Base-by-base conservation (phyloP, 2,329 filamentous ascomycete genomes). In the Myriosclerotinia curreyana region DNA sequence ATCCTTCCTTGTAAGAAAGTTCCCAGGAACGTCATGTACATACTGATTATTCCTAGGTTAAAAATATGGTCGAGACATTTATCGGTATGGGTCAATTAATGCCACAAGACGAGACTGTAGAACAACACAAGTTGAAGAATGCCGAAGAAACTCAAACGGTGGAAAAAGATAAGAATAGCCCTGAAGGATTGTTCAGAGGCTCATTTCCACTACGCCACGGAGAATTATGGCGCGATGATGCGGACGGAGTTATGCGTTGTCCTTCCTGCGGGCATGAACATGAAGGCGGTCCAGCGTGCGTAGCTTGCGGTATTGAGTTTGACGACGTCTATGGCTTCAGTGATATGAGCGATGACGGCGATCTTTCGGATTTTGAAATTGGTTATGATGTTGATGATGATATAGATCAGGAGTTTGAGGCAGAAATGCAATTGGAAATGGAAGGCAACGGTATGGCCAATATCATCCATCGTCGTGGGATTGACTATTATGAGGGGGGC, bases 61-160 rank as follows among this genome's bases (percentile, higher is more conserved):
- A 86, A 64, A 83, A 88, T 65, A 81, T 90, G 74, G 85, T 86
- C 31, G 80, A 84, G 65, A 78, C 87, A 67, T 87, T 89, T 74
- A 81, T 83, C 49, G 81, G 78, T 67, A 81, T 84, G 62, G 78
- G 78, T 42, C 85, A 88, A 71, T 77, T 89, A 49, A 76, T 89
- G 62, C 84, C 87, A 48, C 77, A 81, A 50, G 85, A 84, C 53
- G 87, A 90, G 74, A 86, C 84, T 2, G 77, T 83, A 5, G 82
- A 85, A 54, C 83, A 89, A 71, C 86, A 89, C 72, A 74, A 75
- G 36, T 75, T 79, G 68, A 82, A 81, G 74, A 83, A 83, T 68
- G 79, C 79, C 50, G 84, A 87, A 67, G 87, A 89, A 73, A 82
- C 82, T 12, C 79, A 82, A 48, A 77, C 79, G 53, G 79, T 90